Evolutionary conservation across 1,284 basidiomycete genomes (phyloP).

Genomic region (Sphaerobolus stellatus): DNA sequence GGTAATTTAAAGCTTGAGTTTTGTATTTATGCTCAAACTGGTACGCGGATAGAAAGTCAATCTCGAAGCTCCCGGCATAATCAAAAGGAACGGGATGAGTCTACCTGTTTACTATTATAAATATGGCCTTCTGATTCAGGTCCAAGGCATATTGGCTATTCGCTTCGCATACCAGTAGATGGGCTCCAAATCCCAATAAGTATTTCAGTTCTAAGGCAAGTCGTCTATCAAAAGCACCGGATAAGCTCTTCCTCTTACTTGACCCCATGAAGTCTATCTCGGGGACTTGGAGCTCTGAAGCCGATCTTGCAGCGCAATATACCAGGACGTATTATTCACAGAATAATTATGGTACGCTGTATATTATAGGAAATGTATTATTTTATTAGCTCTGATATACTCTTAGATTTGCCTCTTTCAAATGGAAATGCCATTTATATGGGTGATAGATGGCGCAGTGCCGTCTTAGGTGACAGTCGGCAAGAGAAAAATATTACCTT

Average conservation of each 20-base stretch:
- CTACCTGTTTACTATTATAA: neutral
- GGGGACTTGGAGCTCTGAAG: slow-evolving; percentile 56
- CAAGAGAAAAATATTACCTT: slow-evolving; percentile 3
- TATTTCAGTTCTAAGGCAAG: slow-evolving; percentile 52
- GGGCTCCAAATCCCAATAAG: slow-evolving; percentile 64
- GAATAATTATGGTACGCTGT: slow-evolving; percentile 48
- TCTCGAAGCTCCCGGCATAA: slow-evolving; percentile 60
- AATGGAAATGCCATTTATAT: slow-evolving; percentile 59
- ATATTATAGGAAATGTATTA: neutral
- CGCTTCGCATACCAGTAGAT: slow-evolving; percentile 60
- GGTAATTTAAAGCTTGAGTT: slow-evolving; percentile 14
- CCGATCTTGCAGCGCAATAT: slow-evolving; percentile 52
- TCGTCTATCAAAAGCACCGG: neutral
- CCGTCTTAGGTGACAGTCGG: slow-evolving; percentile 52
- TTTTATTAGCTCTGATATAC: neutral
- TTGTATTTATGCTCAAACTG: neutral
- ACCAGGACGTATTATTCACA: slow-evolving; percentile 62
- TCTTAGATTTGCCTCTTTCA: slow-evolving; percentile 28
- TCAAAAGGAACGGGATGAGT: slow-evolving; percentile 53
- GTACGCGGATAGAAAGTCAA: slow-evolving; percentile 44
- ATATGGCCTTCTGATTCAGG: neutral
- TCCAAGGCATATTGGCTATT: slow-evolving; percentile 55
- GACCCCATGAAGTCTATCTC: slow-evolving; percentile 44
- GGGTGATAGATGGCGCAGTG: slow-evolving; percentile 64
- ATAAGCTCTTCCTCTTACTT: neutral